Evolutionary conservation across 23 red algal genomes (phyloP), one percentile per base, ranked within the genome.

Genomic region (Chondrus crispus): DNA sequence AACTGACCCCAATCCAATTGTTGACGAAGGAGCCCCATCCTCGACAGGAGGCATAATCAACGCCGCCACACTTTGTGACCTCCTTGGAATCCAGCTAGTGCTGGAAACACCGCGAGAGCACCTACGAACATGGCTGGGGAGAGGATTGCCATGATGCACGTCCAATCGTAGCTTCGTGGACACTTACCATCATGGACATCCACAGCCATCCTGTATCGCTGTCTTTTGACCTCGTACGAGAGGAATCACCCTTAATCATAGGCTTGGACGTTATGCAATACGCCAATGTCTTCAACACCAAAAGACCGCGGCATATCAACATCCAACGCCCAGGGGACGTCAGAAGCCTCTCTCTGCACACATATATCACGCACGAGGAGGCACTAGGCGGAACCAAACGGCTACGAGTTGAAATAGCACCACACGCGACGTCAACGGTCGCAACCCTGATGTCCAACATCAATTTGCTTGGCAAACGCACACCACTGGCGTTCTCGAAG

Each of bases 201-300:
- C 32, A 77, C 38, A 38, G 44, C 8, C 32, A 77, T 35, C 38
- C 26, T n/a, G 24, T 0, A 26, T 1, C 71, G 32, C 11, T 77
- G 13, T 46, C n/a, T 77, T 77, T 77, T 77, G 71, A 77, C 71
- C 44, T 77, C 28, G 43, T 77, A 24, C 22, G 43, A 77, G 71
- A 38, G 28, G 71, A 77, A 26, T 77, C 71, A 9, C 26, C 38
- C 10, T 9, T 77, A 42, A 10, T 77, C n/a, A 20, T 77, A 46
- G 71, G 71, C 29, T 37, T 77, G 24, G 71, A 2, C 1, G 38
- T 77, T 7, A 1, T 24, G 0, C 11, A 37, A 48, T 46, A 35
- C 20, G 0, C 71, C 43, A 44, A 35, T 26, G n/a, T 26, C 26
- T 26, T 39, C 16, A 77, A 77, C 44, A 35, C 43, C 26, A 39